phyloP scores from a whole-genome alignment of 192 early-diverging fungal species.

The Rhizophagus clarus region DNA sequence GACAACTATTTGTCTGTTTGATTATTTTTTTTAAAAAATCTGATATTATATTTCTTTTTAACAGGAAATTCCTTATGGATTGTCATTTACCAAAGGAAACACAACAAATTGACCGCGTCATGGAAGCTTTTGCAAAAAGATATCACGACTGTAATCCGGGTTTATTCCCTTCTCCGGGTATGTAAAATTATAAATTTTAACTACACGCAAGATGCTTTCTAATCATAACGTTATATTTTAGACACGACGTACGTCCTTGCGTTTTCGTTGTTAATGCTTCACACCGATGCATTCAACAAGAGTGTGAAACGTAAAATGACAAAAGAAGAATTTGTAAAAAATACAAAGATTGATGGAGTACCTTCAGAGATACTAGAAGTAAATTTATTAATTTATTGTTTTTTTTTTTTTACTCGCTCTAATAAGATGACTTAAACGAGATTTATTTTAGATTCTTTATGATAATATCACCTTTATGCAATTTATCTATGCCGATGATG shows the following conservation, averaged over 20 bases:
- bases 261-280: conserved; percentile 80
- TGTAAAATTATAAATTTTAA: neutral
- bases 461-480: conserved; percentile 59
- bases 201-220: neutral
- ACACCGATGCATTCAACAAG: conserved; percentile 87
- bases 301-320: conserved; percentile 78
- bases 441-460: conserved; percentile 51
- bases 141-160: conserved; percentile 72
- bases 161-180: conserved; percentile 57
- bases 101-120: conserved; percentile 82
- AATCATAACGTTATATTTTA: conserved; percentile 14
- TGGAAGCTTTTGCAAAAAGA: conserved; percentile 70
- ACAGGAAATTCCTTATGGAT: conserved; percentile 70
- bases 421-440: neutral
- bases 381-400: conserved; percentile 8
- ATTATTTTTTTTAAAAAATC: no score
- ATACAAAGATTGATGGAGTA: conserved; percentile 69
- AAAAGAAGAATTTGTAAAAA: conserved; percentile 74
- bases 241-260: conserved; percentile 76
- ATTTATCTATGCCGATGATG: conserved; percentile 59
- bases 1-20: neutral
- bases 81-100: conserved; percentile 77
- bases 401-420: no score
- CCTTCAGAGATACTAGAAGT: conserved; percentile 75
- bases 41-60: neutral